A percentile compares a stretch with the other conserved stretches of the same genome.
Evolutionary conservation across 352 stramenopile genomes (phyloP).

Genomic region (Phytopythium mirpurense): DNA sequence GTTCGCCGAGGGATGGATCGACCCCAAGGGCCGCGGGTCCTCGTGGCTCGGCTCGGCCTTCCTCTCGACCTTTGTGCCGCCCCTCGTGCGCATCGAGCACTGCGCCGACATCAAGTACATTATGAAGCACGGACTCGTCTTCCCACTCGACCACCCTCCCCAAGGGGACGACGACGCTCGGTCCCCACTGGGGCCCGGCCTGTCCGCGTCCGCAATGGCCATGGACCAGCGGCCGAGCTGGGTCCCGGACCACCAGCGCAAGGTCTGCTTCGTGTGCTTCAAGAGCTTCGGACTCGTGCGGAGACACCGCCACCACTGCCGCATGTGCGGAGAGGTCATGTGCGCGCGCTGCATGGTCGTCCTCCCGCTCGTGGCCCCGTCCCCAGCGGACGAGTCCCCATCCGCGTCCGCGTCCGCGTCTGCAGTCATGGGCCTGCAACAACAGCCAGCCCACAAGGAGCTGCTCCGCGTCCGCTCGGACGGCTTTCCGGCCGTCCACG

Average conservation of each 20-base stretch:
- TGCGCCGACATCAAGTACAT: slow-evolving; percentile 80
- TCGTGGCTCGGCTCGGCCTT: slow-evolving; percentile 51
- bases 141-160: slow-evolving; percentile 30
- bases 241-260: slow-evolving; percentile 55
- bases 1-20: slow-evolving; percentile 52
- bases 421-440: slow-evolving; percentile 21
- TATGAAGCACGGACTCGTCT: slow-evolving; percentile 70
- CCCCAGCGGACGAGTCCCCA: background rate
- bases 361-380: slow-evolving; percentile 46
- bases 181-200: too few species aligned
- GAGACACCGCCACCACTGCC: slow-evolving; percentile 64
- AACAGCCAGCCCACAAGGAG: slow-evolving; percentile 38
- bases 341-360: slow-evolving; percentile 61
- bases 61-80: slow-evolving; percentile 55
- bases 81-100: slow-evolving; percentile 56
- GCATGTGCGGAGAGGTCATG: slow-evolving; percentile 75
- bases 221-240: slow-evolving; percentile 36
- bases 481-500: slow-evolving; percentile 54
- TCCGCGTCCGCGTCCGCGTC: slow-evolving; percentile 8
- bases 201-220: slow-evolving; percentile 4
- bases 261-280: slow-evolving; percentile 60
- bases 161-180: background rate
- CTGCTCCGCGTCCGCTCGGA: slow-evolving; percentile 31
- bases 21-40: slow-evolving; percentile 42
- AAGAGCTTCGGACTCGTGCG: slow-evolving; percentile 65